These are phyloP conservation scores for Diplodia seriata DNA, from an alignment of 2,329 filamentous ascomycete species.

Conservation along the genomic window DNA sequence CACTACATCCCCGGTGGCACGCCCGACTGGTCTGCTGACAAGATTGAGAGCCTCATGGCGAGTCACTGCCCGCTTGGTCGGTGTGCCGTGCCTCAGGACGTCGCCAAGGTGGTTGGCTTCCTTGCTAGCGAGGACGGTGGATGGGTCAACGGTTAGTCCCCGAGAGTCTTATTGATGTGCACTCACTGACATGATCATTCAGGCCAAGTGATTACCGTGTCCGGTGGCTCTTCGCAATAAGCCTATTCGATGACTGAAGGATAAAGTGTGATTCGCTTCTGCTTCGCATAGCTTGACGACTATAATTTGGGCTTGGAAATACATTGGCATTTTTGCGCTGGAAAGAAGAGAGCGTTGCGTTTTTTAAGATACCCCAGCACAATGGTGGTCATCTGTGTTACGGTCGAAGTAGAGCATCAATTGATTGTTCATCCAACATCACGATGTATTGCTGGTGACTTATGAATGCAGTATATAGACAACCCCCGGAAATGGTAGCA, in stretches of 20 bases:
- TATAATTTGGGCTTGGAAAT: neutral
- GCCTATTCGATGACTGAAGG: neutral
- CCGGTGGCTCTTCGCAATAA: slow-evolving; percentile 50
- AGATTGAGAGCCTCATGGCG: slow-evolving; percentile 59
- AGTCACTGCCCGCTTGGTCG: slow-evolving; percentile 57
- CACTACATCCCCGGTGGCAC: slow-evolving; percentile 57
- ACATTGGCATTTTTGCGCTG: neutral
- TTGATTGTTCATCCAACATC: neutral
- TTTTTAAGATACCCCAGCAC: slow-evolving; percentile 15
- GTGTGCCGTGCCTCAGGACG: slow-evolving; percentile 57
- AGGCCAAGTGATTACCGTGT: slow-evolving; percentile 52
- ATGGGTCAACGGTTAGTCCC: slow-evolving; percentile 47
- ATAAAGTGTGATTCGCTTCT: neutral
- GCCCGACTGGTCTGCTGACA: slow-evolving; percentile 58
- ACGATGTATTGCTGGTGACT: neutral
- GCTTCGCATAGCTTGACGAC: neutral
- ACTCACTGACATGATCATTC: slow-evolving; percentile 29
- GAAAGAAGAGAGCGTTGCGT: neutral
- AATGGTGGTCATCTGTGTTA: neutral
- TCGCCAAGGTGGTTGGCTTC: slow-evolving; percentile 52
- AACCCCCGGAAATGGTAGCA: no score
- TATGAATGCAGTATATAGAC: neutral
- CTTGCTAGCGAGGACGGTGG: slow-evolving; percentile 49
- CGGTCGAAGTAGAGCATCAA: neutral
- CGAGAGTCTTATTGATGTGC: neutral